Base-by-base conservation (phyloP, 306 rosid species). In the Prunus kanzakura region DNA sequence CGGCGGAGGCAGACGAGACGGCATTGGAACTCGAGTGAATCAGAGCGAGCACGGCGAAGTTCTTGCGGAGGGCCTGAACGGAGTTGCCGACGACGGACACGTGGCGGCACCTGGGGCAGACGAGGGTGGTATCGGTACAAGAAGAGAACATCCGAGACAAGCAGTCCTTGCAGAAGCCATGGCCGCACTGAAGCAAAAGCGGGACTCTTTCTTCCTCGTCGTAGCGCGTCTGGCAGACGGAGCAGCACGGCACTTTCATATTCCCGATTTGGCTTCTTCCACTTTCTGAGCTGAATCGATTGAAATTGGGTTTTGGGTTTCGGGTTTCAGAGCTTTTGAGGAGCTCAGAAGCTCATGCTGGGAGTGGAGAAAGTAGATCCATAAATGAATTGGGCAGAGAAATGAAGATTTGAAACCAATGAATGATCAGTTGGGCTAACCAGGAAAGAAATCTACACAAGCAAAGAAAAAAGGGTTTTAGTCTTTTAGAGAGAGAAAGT, bases 151-250 rank as follows among this genome's bases (percentile, higher is more conserved):
- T 92, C 72, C 80, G 82, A 15, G 97, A 92, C 18, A 95, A 83
- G 62, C 99, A 95, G 51, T 95, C 99, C 72, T 81, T 87, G 82
- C 99, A 95, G 87, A 92, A 95, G 4, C 97, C 97, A 79, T 95
- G 99, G 46, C 99, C 99, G 72, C 99, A 95, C 87, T 95, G 97
- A 41, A 95, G 99, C 80, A 95, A 78, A 72, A 95, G 97, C 16
- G 99, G 99, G 14, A 92, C 97, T 74, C 99, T 85, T 79, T 92
- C 99, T 11, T 90, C 99, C 78, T 92, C 99, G 92, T 95, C 91
- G 84, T 92, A 95, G 73, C 99, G 92, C 84, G 91, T 95, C 78
- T 92, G 97, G 86, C 99, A 95, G 11, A 95, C 97, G 50, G 97
- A 88, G 62, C 99, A 95, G 71, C 93, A 92, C 61, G 99, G 99